Base-by-base conservation (phyloP, 257 asterid genomes). In the Capsicum rhomboideum region DNA sequence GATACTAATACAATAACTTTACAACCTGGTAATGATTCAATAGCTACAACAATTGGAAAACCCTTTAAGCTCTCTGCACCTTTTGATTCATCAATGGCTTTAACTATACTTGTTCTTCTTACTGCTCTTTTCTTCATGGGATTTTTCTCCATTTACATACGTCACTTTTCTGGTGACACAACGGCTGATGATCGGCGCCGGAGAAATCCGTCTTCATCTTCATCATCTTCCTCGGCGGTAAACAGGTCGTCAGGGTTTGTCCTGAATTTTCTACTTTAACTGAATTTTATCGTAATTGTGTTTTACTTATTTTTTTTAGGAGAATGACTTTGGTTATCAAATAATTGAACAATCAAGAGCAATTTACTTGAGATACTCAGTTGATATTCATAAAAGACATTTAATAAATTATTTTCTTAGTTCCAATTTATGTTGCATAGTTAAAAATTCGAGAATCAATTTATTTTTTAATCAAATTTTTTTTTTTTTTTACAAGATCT, bases 101-200 rank as follows among this genome's bases (percentile, higher is more conserved):
- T 93, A 20, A 88, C 94, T 0, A 79, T 92, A 10, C 64, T 93
- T 59, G 87, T 95, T 85, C 90, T 92, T 75, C 87, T 91, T 80
- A 86, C 93, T 16, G 94, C 90, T 42, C 89, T 93, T 42, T 91
- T 93, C 87, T 91, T 92, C 94, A 72, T 93, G 80, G 91, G 89
- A 50, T 90, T 94, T 81, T 92, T 92, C 93, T 90, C 96, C 49
- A 79, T 89, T 37, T 95, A 91, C 88, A 75, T 93, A 80, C 98
- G 98, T 86, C 97, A 91, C 82, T 88, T 72, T 81, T 28, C 93
- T 58, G 71, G 54, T 63, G 88, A 69, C 21, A n/a, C 52, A 6
- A 21, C 69, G 2, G 4, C 40, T 34, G 40, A 37, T 21, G 14
- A 6, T 61, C 83, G 83, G 75, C 84, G 46, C 42, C 69, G 87